Base-by-base conservation (phyloP, 1,139 yeast species). In the Yamadazyma pseudoaaseri region DNA sequence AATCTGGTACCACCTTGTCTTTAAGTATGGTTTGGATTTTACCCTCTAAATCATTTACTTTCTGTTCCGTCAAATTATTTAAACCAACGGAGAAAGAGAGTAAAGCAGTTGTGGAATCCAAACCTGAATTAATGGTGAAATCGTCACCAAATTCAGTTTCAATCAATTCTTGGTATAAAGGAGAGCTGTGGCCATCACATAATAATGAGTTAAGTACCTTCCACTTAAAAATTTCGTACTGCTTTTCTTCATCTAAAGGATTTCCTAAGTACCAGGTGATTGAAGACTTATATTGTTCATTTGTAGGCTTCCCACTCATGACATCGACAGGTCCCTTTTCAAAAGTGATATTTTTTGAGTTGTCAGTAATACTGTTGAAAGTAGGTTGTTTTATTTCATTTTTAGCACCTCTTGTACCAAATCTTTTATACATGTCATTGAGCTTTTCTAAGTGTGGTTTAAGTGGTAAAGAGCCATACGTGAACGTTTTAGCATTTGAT, bases 141-240 rank as follows among this genome's bases (percentile, higher is more conserved):
- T 92, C 97, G 31, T 86, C 79, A 26, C 95, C 97, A 29, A 81
- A 58, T 2, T 94, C 95, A 7, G 83, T 63, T 56, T 92, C 98
- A 40, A 92, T 84, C 38, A 92, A 67, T 16, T 78, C 78, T 58
- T 89, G 87, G 58, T 90, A 86, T 36, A 92, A 70, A 5, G 96
- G 92, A 8, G 97, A 84, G 10, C 92, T 83, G 52, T 90, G 97
- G 1, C 98, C 97, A 54, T 87, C 97, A 48, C 85, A 76, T 24
- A 94, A 65, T 38, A 94, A 64, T 12, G 81, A 76, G 16, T 86
- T 78, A 31, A 90, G 65, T 5, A 90, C 65, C 40, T 81, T 83
- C 74, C 92, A 70, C 31, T 86, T 71, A 55, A 90, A 85, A 0
- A 87, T 66, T 34, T 79, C 81, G 49, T 83, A 84, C 10, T 58